Evolutionary conservation across 2,329 filamentous ascomycete species (phyloP).

Genomic region (Daldinia sp.): DNA sequence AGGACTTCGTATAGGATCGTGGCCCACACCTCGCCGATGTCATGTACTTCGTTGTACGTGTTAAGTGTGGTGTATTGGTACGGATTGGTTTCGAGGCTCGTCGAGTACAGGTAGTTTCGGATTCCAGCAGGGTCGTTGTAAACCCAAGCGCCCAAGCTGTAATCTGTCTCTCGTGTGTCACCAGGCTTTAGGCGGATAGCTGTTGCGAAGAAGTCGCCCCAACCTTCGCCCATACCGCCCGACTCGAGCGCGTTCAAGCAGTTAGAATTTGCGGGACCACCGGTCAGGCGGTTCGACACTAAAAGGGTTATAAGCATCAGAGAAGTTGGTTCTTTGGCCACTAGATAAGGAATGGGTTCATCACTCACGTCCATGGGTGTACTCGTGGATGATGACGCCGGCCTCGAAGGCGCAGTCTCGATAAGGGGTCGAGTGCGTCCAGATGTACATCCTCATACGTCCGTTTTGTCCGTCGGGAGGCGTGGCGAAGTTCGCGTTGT

Average conservation of each 20-base stretch:
- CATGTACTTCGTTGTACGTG: conserved; percentile 56
- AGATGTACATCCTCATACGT: conserved; percentile 71
- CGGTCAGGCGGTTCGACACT: conserved; percentile 69
- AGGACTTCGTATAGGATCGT: conserved; percentile 65
- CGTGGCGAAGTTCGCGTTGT: conserved; percentile 71
- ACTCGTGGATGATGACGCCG: conserved; percentile 71
- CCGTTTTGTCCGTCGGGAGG: conserved; percentile 63
- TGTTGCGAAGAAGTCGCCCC: conserved; percentile 63
- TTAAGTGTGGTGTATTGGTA: conserved; percentile 58
- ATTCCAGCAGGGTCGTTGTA: conserved; percentile 56
- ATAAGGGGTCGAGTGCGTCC: conserved; percentile 60
- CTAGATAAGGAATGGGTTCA: not conserved
- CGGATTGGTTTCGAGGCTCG: conserved; percentile 58
- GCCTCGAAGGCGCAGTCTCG: conserved; percentile 70
- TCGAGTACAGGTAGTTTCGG: conserved; percentile 61
- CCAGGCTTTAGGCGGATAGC: conserved; percentile 59
- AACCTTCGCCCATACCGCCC: conserved; percentile 65
- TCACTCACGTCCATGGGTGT: conserved; percentile 62
- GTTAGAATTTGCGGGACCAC: conserved; percentile 65
- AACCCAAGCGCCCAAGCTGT: conserved; percentile 61
- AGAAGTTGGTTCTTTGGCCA: conserved; percentile 12
- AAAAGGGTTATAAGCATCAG: conserved; percentile 1
- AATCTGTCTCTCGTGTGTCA: conserved; percentile 60
- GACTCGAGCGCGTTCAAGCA: conserved; percentile 59
- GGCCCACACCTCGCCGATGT: conserved; percentile 63